Percentiles rank a stretch among this genome's conserved stretches.
phyloP scores from a whole-genome alignment of 306 rosid genomes.

The Vachellia pachyceras region DNA sequence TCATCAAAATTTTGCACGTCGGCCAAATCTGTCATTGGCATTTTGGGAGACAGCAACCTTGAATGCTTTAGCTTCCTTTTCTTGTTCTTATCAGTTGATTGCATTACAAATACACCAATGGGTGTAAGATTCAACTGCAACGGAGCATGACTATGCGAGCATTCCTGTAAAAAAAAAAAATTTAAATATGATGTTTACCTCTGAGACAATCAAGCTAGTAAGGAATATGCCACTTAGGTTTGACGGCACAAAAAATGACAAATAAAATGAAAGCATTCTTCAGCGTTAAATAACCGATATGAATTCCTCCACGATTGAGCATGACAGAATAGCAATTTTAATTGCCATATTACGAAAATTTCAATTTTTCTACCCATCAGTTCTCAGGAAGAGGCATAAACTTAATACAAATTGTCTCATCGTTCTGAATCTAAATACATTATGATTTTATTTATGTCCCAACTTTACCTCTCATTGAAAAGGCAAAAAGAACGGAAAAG shows the following conservation, averaged over 20 bases:
- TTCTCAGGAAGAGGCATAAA: background rate
- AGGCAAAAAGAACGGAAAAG: conserved; percentile 4
- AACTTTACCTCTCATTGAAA: background rate
- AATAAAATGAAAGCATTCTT: conserved; percentile 7
- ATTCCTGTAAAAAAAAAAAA: background rate
- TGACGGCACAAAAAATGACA: conserved; percentile 23
- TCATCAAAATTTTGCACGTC: conserved; percentile 58
- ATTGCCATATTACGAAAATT: background rate
- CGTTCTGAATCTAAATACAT: conserved; percentile 7
- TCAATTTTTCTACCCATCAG: background rate
- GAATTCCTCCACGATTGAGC: conserved; percentile 10
- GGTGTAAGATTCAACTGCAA: conserved; percentile 44
- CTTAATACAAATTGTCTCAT: conserved; percentile 5
- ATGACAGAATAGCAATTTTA: conserved; percentile 5
- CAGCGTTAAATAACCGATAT: background rate
- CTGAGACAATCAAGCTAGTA: conserved; percentile 7
- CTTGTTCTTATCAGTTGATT: conserved; percentile 65
- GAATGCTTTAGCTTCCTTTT: conserved; percentile 72
- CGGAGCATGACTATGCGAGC: conserved; percentile 37
- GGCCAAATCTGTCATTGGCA: conserved; percentile 78
- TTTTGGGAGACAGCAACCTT: conserved; percentile 54
- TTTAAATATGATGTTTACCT: background rate
- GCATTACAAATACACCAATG: conserved; percentile 61
- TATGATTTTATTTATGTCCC: background rate
- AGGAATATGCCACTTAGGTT: conserved; percentile 6